These are phyloP conservation scores for Verticillium nonalfalfae DNA, from an alignment of 2,329 filamentous ascomycete genomes.

Conservation along the genomic window DNA sequence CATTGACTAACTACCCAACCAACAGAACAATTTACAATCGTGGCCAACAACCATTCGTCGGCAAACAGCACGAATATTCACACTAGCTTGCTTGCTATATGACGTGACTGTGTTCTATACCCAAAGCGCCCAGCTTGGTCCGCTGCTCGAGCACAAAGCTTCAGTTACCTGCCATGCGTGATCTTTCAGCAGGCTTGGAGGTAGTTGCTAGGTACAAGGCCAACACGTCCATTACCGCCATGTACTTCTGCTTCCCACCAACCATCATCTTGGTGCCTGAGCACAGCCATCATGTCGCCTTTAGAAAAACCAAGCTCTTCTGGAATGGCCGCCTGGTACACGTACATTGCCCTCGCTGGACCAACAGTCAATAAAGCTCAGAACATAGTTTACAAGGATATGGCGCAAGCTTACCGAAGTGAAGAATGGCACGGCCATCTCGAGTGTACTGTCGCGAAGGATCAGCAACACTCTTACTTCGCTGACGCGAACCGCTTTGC, in stretches of 20 bases:
- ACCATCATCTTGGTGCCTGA: constrained; percentile 91
- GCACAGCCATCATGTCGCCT: constrained; percentile 82
- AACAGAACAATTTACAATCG: too few species aligned
- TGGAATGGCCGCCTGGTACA: constrained; percentile 89
- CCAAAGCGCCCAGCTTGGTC: too few species aligned
- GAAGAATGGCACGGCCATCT: constrained; percentile 81
- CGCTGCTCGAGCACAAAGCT: too few species aligned
- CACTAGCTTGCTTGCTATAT: too few species aligned
- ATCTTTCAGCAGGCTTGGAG: constrained; percentile 43
- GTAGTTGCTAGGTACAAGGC: constrained; percentile 64
- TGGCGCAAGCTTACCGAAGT: constrained; percentile 70
- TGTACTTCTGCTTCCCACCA: constrained; percentile 99
- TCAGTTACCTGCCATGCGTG: background rate
- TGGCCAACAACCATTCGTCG: too few species aligned
- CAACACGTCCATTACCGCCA: constrained; percentile 51
- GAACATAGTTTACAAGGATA: background rate
- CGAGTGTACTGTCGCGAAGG: constrained; percentile 73
- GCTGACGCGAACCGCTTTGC: constrained; percentile 38
- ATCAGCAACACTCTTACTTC: constrained; percentile 85
- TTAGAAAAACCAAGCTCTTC: constrained; percentile 92
- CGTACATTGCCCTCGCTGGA: constrained; percentile 84
- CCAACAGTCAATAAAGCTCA: constrained; percentile 13
- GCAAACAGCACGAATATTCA: too few species aligned
- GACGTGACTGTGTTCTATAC: too few species aligned
- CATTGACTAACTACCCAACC: too few species aligned